Percentiles rank a stretch among this genome's conserved stretches.
Conservation (phyloP, 1,284 basidiomycete genomes). For the Leccinum huronense region DNA sequence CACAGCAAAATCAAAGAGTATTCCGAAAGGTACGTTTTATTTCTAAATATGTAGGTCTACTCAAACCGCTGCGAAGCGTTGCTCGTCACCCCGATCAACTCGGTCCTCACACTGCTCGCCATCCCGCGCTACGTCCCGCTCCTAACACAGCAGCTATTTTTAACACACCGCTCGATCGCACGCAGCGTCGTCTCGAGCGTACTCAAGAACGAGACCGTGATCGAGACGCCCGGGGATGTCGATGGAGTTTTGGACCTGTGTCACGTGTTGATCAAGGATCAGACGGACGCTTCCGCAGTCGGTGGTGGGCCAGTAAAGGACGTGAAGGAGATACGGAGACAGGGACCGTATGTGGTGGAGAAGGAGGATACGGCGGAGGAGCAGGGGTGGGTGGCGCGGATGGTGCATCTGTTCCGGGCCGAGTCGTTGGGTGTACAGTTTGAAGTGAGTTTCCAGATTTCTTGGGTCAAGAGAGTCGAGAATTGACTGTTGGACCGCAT, state of each 20-base stretch:
- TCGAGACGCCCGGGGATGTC: too few relatives aligned
- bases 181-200: conserved; percentile 91
- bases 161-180: conserved; percentile 84
- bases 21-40: conserved; percentile 59
- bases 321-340: too few relatives aligned
- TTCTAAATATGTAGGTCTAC: not conserved
- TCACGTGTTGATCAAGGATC: too few relatives aligned
- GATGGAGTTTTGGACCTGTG: too few relatives aligned
- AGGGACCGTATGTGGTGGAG: too few relatives aligned
- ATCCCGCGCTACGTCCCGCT: conserved; percentile 85
- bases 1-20: conserved; percentile 84
- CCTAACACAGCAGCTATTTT: conserved; percentile 80
- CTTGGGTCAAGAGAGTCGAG: not conserved
- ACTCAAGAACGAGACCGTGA: too few relatives aligned
- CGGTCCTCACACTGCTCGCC: conserved; percentile 92
- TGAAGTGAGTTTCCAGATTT: conserved; percentile 54
- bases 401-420: conserved; percentile 79
- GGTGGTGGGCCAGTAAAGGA: too few relatives aligned
- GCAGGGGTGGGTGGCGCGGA: too few relatives aligned
- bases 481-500: conserved; percentile 4
- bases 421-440: conserved; percentile 82
- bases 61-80: conserved; percentile 80
- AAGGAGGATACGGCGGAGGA: too few relatives aligned
- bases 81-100: conserved; percentile 88
- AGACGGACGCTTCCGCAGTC: too few relatives aligned